These are phyloP conservation scores for Meyerozyma athensensis DNA, from an alignment of 1,139 yeast species.

Conservation along the genomic window DNA sequence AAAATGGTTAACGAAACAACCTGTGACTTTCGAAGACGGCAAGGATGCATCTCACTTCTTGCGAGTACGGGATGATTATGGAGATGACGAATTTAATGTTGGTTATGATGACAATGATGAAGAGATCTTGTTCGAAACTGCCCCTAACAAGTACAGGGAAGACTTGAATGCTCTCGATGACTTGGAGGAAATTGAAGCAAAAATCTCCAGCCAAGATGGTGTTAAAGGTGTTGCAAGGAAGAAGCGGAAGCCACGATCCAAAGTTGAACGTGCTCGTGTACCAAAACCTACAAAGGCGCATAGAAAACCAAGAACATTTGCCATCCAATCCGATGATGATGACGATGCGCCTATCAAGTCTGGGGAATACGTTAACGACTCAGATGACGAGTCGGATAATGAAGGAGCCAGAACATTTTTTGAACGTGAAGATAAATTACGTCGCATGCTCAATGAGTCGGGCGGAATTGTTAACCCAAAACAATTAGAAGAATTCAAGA, in stretches of 20 bases:
- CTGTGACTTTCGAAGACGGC: conserved; percentile 38
- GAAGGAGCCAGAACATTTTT: conserved; percentile 54
- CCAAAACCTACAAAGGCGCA: conserved; percentile 8
- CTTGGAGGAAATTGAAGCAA: conserved; percentile 29
- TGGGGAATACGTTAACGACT: conserved; percentile 52
- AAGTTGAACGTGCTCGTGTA: background rate
- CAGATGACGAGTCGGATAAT: conserved; percentile 66
- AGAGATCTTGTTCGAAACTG: conserved; percentile 35
- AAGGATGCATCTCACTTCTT: conserved; percentile 35
- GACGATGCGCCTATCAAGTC: conserved; percentile 27
- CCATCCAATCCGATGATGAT: conserved; percentile 20
- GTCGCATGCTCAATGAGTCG: conserved; percentile 33
- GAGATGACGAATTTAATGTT: conserved; percentile 17
- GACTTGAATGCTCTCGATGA: conserved; percentile 26
- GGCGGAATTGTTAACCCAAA: conserved; percentile 39
- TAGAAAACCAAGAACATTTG: conserved; percentile 16
- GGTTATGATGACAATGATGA: conserved; percentile 17
- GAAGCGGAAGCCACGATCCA: conserved; percentile 9
- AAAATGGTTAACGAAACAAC: conserved; percentile 30
- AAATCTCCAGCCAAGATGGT: conserved; percentile 11
- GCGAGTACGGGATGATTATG: conserved; percentile 22
- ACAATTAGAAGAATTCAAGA: conserved; percentile 35
- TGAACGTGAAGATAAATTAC: conserved; percentile 52
- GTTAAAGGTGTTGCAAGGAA: conserved; percentile 22
- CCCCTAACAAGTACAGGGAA: conserved; percentile 15